Evolutionary conservation across 1,139 yeast species (phyloP).

Genomic region (Schwanniomyces etchellsii): DNA sequence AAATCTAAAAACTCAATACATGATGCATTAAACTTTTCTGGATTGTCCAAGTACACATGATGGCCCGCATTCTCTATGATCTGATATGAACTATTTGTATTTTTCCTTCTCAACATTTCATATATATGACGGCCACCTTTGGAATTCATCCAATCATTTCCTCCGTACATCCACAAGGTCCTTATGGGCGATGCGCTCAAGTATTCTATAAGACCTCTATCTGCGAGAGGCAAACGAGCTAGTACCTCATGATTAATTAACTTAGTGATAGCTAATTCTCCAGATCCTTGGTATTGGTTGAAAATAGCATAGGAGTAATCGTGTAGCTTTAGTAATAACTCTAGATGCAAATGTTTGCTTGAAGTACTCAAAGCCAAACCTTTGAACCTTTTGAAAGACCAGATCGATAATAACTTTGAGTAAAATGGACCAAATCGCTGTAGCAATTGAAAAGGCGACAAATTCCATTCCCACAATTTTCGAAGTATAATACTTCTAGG

Average conservation of each 20-base stretch:
- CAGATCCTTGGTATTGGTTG: conserved; percentile 41
- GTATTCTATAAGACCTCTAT: conserved; percentile 32
- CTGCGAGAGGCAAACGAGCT: conserved; percentile 36
- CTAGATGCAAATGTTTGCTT: conserved; percentile 11
- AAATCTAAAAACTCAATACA: conserved; percentile 23
- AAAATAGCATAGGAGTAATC: conserved; percentile 39
- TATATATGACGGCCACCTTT: conserved; percentile 35
- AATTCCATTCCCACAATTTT: conserved; percentile 37
- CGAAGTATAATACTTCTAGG: conserved; percentile 30
- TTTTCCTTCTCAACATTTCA: conserved; percentile 16
- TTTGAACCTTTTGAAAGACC: conserved; percentile 39
- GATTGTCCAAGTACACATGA: conserved; percentile 38
- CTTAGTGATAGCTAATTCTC: conserved; percentile 41
- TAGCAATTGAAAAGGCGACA: too few relatives aligned
- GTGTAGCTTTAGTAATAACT: conserved; percentile 33
- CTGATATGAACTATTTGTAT: conserved; percentile 14
- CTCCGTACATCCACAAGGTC: conserved; percentile 38
- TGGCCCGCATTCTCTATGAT: conserved; percentile 37
- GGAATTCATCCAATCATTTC: conserved; percentile 42
- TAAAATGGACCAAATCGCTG: too few relatives aligned
- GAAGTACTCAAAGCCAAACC: conserved; percentile 19
- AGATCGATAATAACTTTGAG: too few relatives aligned
- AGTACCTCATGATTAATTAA: conserved; percentile 37
- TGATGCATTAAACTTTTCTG: conserved; percentile 23
- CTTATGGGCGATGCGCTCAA: conserved; percentile 19